Percentiles rank a stretch among this genome's conserved stretches.
phyloP scores from a whole-genome alignment of 2,329 filamentous ascomycete genomes.

The Fusarium decemcellulare region DNA sequence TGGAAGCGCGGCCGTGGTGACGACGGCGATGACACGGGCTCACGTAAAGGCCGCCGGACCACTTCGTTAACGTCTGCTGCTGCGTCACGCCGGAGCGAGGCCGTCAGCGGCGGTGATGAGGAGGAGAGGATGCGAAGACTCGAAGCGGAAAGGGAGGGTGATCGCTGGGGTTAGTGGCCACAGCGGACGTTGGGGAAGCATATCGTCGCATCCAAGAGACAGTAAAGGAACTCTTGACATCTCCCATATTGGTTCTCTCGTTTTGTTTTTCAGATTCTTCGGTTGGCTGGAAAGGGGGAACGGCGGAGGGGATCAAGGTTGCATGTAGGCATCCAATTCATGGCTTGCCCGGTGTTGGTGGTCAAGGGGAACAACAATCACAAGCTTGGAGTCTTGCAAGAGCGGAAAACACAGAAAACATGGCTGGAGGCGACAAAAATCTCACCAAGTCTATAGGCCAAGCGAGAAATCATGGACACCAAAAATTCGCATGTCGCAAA shows the following conservation, averaged over 20 bases:
- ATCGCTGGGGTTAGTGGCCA: conserved; percentile 59
- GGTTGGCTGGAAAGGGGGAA: not conserved
- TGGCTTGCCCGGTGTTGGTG: conserved; percentile 28
- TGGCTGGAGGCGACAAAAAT: not conserved
- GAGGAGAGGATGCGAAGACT: conserved; percentile 68
- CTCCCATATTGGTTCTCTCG: not conserved
- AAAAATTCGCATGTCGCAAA: conserved; percentile 14
- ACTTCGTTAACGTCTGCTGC: conserved; percentile 43
- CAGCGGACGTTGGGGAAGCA: conserved; percentile 18
- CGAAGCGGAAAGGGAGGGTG: conserved; percentile 72
- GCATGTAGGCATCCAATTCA: conserved; percentile 11
- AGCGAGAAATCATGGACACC: conserved; percentile 2
- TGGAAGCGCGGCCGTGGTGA: conserved; percentile 66
- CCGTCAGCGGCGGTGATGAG: conserved; percentile 61
- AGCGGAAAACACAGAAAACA: conserved; percentile 23
- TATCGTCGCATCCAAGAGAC: conserved; percentile 10
- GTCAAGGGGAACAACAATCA: not conserved
- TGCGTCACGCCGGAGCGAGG: conserved; percentile 61
- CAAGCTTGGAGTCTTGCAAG: conserved; percentile 24
- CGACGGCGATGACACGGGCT: conserved; percentile 54
- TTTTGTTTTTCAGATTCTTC: not conserved
- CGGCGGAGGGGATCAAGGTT: not conserved
- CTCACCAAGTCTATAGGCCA: conserved; percentile 15
- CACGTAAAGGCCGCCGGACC: conserved; percentile 59
- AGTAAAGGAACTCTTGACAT: conserved; percentile 6